phyloP scores from a whole-genome alignment of 768 basidiomycete species.

The Termitomyces sp. region DNA sequence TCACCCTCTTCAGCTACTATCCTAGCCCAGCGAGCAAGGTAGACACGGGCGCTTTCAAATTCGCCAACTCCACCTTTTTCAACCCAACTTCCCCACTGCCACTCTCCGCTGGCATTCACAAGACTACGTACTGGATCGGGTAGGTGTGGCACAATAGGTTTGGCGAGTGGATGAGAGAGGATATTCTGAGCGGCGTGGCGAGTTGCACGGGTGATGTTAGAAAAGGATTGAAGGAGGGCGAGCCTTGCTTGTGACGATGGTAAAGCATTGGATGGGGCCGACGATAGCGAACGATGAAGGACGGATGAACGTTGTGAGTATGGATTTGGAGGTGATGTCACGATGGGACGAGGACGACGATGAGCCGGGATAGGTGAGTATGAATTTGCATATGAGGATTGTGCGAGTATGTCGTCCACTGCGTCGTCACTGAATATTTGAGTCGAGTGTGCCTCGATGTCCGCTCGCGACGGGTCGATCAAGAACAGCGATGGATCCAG shows the following conservation, averaged over 20 bases:
- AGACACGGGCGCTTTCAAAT: conserved; percentile 94
- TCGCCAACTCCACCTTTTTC: conserved; percentile 92
- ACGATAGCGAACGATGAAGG: conserved; percentile 71
- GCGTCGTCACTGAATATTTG: conserved; percentile 82
- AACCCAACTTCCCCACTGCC: conserved; percentile 92
- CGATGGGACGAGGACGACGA: conserved; percentile 65
- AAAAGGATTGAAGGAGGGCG: conserved; percentile 89
- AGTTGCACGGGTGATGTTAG: conserved; percentile 89
- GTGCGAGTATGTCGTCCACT: conserved; percentile 80
- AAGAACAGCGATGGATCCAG: conserved; percentile 85
- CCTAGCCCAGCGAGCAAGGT: conserved; percentile 94
- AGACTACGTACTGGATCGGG: conserved; percentile 91
- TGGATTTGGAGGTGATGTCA: conserved; percentile 38
- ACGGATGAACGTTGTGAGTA: conserved; percentile 69
- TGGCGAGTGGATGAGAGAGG: conserved; percentile 90
- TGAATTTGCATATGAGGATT: conserved; percentile 71
- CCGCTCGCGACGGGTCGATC: conserved; percentile 88
- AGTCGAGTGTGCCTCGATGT: conserved; percentile 86
- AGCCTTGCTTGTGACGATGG: conserved; percentile 66
- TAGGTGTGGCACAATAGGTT: conserved; percentile 92
- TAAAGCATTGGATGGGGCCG: conserved; percentile 44
- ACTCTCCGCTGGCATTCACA: conserved; percentile 85
- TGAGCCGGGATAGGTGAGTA: conserved; percentile 83
- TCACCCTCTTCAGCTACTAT: conserved; percentile 99
- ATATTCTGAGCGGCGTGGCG: conserved; percentile 93